Base-by-base conservation (phyloP, 2,329 filamentous ascomycete genomes). In the Hirsutella rhossiliensis region DNA sequence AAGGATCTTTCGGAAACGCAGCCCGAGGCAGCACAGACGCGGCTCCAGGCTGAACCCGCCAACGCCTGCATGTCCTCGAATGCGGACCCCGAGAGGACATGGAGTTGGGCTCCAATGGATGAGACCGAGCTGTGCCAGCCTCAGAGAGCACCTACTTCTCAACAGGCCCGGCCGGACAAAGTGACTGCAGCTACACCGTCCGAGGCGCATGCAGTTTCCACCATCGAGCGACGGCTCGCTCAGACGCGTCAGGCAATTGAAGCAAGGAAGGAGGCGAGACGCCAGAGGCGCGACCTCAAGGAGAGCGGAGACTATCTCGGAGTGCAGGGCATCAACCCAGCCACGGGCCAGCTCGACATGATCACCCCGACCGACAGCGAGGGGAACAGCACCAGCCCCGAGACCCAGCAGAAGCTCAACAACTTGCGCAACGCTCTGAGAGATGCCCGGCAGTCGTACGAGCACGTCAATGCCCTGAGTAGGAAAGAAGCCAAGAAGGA, bases 271-370 rank as follows among this genome's bases (percentile, higher is more conserved):
- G 56, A 62, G 38, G 48, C 55, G 32, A 57, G 62, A 3, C 50
- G 52, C 7, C 59, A 64, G 31, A 66, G 74, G 6, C 64, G 64
- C 38, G 66, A 56, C 36, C 61, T 78, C 43, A 73, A 70, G 47
- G 66, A 71, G 43, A 76, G 71, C 43, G 73, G 74, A 5, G 76
- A 80, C 54, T 80, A 69, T 52, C 65, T 80, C 0, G 75, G 75
- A 2, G 71, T 78, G 2, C 73, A 76, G 46, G 76, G 76, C 4
- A 63, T 73, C 43, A 78, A 80, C 51, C 76, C 76, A 0, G 60
- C 66, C 37, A 78, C 76, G 1, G 73, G 76, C 5, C 62, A 69
- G 48, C 66, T 70, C 41, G 69, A 77, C 45, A 56, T 71, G 13
- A 59, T 75, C 32, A 74, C 71, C 4, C 69, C 71, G 8, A 70